Evolutionary conservation across 805 yeast species (phyloP).

Genomic region (Lachancea sp.): DNA sequence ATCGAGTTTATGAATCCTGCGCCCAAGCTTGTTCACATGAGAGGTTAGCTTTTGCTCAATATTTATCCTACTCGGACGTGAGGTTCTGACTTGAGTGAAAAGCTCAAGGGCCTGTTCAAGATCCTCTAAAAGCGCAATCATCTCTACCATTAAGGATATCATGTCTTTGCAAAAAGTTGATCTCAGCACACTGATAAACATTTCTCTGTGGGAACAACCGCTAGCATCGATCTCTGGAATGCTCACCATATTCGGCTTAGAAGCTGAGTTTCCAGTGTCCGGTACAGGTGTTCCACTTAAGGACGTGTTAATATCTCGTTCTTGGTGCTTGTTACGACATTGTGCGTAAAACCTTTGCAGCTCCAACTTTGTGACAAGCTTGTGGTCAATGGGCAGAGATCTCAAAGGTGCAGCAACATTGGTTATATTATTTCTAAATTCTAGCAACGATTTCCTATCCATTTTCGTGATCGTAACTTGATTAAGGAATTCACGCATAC

Average conservation of each 20-base stretch:
- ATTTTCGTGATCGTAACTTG: constrained; percentile 36
- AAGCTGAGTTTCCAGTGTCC: constrained; percentile 27
- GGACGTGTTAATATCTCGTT: constrained; percentile 5
- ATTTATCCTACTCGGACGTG: constrained; percentile 2
- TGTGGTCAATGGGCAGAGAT: constrained; percentile 33
- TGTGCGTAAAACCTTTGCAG: constrained; percentile 15
- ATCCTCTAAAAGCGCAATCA: constrained; percentile 28
- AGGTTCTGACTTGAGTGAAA: background rate
- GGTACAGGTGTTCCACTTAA: constrained; percentile 12
- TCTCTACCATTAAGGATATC: constrained; percentile 28
- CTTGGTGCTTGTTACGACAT: background rate
- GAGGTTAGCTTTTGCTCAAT: constrained; percentile 9
- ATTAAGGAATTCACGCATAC: constrained; percentile 39
- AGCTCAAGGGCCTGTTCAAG: constrained; percentile 7
- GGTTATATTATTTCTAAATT: constrained; percentile 40
- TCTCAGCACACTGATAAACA: constrained; percentile 31
- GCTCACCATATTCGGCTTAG: constrained; percentile 31
- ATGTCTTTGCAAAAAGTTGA: constrained; percentile 31
- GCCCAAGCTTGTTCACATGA: constrained; percentile 22
- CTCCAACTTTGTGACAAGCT: constrained; percentile 19
- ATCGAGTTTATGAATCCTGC: constrained; percentile 32
- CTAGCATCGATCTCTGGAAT: background rate
- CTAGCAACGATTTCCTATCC: constrained; percentile 29
- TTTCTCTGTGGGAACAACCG: constrained; percentile 9
- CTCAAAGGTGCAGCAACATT: constrained; percentile 36